These are phyloP conservation scores for Solanum habrochaites DNA, from an alignment of 257 asterid genomes.

Conservation along the genomic window DNA sequence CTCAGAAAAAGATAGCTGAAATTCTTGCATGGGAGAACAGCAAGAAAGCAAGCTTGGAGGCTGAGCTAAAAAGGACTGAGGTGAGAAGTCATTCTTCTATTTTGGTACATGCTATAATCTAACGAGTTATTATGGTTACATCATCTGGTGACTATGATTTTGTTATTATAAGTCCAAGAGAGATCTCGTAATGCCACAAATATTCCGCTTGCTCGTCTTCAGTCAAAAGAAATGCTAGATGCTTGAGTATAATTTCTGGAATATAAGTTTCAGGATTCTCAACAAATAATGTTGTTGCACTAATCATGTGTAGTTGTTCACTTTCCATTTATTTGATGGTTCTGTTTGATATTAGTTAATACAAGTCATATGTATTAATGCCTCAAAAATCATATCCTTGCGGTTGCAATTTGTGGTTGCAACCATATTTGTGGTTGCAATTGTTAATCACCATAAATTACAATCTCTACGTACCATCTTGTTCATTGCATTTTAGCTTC, in stretches of 20 bases:
- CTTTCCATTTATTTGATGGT: neutral
- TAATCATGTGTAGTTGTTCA: neutral
- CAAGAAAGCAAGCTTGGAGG: constrained; percentile 81
- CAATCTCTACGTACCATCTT: too few relatives aligned
- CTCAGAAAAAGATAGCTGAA: constrained; percentile 60
- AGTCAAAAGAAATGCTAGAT: neutral
- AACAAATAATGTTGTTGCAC: neutral
- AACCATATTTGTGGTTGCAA: neutral
- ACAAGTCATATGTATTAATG: neutral
- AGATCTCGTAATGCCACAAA: neutral
- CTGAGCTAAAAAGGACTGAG: constrained; percentile 83
- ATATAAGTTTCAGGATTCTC: neutral
- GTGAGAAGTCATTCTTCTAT: constrained; percentile 20
- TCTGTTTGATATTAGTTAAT: neutral
- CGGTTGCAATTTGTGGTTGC: neutral
- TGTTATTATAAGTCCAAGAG: neutral
- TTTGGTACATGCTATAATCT: neutral
- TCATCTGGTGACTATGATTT: neutral
- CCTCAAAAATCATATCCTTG: neutral
- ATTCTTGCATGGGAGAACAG: constrained; percentile 85
- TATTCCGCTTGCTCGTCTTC: neutral
- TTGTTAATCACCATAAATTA: too few relatives aligned
- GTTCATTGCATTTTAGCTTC: neutral
- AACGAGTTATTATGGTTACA: neutral
- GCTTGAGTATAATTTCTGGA: neutral